These are phyloP conservation scores for Paraphoma sp. DNA, from an alignment of 2,329 filamentous ascomycete species.

Conservation along the genomic window DNA sequence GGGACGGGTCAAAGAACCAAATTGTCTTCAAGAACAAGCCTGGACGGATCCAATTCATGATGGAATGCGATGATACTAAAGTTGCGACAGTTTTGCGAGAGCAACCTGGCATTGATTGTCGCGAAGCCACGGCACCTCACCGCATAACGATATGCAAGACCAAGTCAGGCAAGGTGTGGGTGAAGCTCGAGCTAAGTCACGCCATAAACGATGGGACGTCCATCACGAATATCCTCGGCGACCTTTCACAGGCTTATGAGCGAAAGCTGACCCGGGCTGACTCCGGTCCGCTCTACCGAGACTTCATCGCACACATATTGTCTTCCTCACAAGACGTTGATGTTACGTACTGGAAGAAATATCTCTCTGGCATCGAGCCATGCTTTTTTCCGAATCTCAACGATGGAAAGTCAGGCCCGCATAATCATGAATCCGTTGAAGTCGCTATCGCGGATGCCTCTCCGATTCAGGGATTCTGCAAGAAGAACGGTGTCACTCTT, in stretches of 20 bases:
- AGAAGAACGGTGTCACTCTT: constrained; percentile 52
- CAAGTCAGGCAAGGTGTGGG: constrained; percentile 46
- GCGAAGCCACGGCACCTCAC: constrained; percentile 50
- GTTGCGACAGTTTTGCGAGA: constrained; percentile 23
- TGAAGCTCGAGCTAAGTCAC: constrained; percentile 60
- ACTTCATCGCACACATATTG: constrained; percentile 46
- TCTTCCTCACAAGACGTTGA: constrained; percentile 38
- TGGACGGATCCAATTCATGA: constrained; percentile 31
- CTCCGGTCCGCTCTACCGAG: constrained; percentile 46
- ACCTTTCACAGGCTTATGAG: constrained; percentile 56
- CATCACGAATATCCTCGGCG: constrained; percentile 56
- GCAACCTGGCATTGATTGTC: constrained; percentile 34
- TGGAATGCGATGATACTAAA: constrained; percentile 28
- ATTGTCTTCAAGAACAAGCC: constrained; percentile 37
- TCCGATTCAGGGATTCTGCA: constrained; percentile 45
- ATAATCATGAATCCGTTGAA: constrained; percentile 46
- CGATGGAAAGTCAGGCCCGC: constrained; percentile 42
- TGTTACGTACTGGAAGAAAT: constrained; percentile 54
- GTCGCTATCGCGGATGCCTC: constrained; percentile 45
- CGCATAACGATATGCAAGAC: constrained; percentile 55
- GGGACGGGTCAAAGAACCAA: constrained; percentile 41
- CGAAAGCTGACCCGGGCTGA: constrained; percentile 46
- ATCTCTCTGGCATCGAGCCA: constrained; percentile 54
- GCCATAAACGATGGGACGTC: constrained; percentile 60
- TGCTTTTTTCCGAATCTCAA: constrained; percentile 55